Conservation (phyloP, 2,329 filamentous ascomycete species). For the Fusarium incarnatum region DNA sequence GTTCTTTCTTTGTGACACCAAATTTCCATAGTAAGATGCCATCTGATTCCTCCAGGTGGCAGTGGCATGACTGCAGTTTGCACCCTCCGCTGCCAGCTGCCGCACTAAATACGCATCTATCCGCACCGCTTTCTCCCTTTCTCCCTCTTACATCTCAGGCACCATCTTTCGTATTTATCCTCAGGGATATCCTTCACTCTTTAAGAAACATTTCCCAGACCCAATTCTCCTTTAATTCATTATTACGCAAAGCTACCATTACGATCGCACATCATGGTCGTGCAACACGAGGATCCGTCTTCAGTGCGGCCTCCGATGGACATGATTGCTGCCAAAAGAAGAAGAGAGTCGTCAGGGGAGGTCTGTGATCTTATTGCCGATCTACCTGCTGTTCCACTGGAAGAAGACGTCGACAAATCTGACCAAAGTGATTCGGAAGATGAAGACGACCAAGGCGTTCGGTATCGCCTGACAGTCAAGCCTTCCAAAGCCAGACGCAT, state of each 20-base stretch:
- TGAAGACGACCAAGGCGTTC: slow-evolving; percentile 46
- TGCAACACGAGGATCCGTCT: too few species aligned
- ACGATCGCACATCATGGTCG: too few species aligned
- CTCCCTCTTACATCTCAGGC: too few species aligned
- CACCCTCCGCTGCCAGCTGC: background rate
- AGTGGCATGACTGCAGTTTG: background rate
- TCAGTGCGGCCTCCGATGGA: background rate
- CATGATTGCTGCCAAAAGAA: too few species aligned
- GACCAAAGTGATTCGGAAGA: slow-evolving; percentile 42
- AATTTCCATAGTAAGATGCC: background rate
- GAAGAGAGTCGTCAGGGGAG: background rate
- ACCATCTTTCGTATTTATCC: background rate
- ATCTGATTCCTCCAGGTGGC: background rate
- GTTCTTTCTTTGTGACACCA: background rate
- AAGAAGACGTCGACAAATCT: background rate
- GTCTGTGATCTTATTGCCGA: background rate
- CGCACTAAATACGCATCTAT: background rate
- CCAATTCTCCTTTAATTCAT: background rate
- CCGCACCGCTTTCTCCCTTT: background rate
- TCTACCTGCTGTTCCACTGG: background rate
- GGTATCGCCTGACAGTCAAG: slow-evolving; percentile 48
- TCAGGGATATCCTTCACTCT: background rate
- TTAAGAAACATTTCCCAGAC: background rate
- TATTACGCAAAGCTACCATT: background rate
- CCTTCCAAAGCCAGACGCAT: slow-evolving; percentile 52